These are phyloP conservation scores for Colletotrichum navitas DNA, from an alignment of 2,329 filamentous ascomycete genomes.

Conservation along the genomic window DNA sequence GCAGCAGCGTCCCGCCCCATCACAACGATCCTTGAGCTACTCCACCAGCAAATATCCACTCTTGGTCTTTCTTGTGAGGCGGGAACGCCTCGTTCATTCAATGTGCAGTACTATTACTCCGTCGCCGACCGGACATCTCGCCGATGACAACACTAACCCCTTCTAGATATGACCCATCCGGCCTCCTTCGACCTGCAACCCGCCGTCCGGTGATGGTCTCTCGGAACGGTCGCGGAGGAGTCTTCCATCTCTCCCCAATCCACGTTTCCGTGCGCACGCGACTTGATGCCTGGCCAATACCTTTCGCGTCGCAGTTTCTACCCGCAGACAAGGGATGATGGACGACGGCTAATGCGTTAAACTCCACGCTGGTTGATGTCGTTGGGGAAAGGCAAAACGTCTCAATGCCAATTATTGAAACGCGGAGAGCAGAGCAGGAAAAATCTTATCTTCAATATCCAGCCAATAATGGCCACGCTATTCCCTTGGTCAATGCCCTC, in stretches of 20 bases:
- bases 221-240: constrained; percentile 32
- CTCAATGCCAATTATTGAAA: constrained; percentile 33
- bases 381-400: constrained; percentile 5
- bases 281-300: constrained; percentile 26
- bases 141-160: constrained; percentile 32
- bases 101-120: neutral
- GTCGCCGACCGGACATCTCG: constrained; percentile 35
- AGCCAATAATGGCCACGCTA: constrained; percentile 23
- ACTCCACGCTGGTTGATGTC: constrained; percentile 6
- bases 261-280: constrained; percentile 31
- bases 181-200: constrained; percentile 34
- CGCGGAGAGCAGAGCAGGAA: constrained; percentile 8
- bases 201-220: constrained; percentile 13
- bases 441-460: constrained; percentile 16
- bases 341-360: constrained; percentile 8
- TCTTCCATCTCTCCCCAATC: constrained; percentile 17
- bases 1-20: constrained; percentile 32
- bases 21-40: constrained; percentile 20
- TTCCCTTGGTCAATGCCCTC: constrained; percentile 19
- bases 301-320: constrained; percentile 27
- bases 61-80: constrained; percentile 20
- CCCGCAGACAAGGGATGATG: constrained; percentile 21
- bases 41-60: constrained; percentile 26
- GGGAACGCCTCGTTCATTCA: neutral
- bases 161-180: constrained; percentile 26